Base-by-base conservation (phyloP, 208 protist genomes). In the Naegleria fowleri region DNA sequence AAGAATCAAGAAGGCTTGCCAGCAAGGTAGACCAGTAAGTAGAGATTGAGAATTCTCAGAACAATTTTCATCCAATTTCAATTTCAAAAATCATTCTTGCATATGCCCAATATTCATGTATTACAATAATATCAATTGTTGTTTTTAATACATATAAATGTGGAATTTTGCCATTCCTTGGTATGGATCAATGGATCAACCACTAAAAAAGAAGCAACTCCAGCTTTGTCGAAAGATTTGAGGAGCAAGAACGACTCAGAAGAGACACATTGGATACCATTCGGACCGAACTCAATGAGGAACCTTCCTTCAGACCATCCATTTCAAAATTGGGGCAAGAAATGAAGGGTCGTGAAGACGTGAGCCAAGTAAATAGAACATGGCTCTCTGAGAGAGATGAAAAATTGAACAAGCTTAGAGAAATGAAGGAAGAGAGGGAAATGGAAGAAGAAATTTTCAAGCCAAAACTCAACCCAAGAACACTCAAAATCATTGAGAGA, bases 401-500 rank as follows among this genome's bases (percentile, higher is more conserved):
- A 13, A 48, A 38, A 19, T 29, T 88, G 4, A 38, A 36, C n/a
- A 58, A 29, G 38, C 33, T 58, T 89, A 76, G 90, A 52, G 95
- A 94, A 16, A 91, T 95, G 40, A 92, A 92, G 52, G 87, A 93
- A 25, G 94, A 96, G 90, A 36, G 94, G 59, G 83, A 88, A 9
- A 84, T 94, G n/a, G 76, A 96, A n/a, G 92, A 93, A 1, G 93
- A 93, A 0, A 58, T 19, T 39, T 88, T 58, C n/a, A 58, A 29
- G 15, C 85, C 85, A 36, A 88, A 58, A 36, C n/a, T 88, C 4
- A 88, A 58, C 58, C 25, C 13, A 29, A 88, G 33, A 33, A 88
- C 85, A 16, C 33, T 52, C 22, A 88, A 88, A 58, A 48, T 88
- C 39, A 38, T 88, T 36, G 33, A 88, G n/a, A 58, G 29, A 19